A percentile compares a stretch with the other conserved stretches of the same genome.
These are phyloP conservation scores for Ogataea saltuana DNA, from an alignment of 805 yeast genomes.

Conservation along the genomic window DNA sequence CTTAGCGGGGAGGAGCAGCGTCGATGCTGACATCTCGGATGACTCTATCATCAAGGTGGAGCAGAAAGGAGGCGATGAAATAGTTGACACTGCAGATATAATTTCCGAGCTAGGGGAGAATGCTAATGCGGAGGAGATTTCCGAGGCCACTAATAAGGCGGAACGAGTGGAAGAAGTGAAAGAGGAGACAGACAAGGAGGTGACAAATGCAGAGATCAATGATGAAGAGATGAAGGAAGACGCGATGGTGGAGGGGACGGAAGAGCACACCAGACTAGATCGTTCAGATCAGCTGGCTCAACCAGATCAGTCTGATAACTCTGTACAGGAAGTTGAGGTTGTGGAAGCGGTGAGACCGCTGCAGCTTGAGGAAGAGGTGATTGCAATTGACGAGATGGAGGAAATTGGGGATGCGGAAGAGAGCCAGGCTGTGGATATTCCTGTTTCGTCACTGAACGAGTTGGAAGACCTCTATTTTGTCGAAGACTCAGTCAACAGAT, in stretches of 20 bases:
- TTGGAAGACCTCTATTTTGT: constrained; percentile 27
- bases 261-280: not conserved
- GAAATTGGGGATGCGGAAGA: constrained; percentile 29
- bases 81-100: too few relatives aligned
- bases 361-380: constrained; percentile 1
- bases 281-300: not conserved
- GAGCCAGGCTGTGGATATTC: constrained; percentile 37
- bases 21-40: constrained; percentile 5
- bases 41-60: too few relatives aligned
- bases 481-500: constrained; percentile 28
- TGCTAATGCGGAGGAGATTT: too few relatives aligned
- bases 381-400: constrained; percentile 16
- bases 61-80: too few relatives aligned
- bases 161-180: too few relatives aligned
- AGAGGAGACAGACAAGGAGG: too few relatives aligned
- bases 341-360: not conserved
- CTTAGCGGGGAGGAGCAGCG: not conserved
- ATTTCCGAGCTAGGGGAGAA: too few relatives aligned
- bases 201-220: too few relatives aligned
- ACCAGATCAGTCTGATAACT: not conserved
- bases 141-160: too few relatives aligned
- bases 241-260: not conserved
- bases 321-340: not conserved
- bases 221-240: not conserved
- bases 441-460: constrained; percentile 40